Evolutionary conservation across 768 basidiomycete species (phyloP), one percentile per base, ranked within the genome.

Genomic region (Hericium alpestre): DNA sequence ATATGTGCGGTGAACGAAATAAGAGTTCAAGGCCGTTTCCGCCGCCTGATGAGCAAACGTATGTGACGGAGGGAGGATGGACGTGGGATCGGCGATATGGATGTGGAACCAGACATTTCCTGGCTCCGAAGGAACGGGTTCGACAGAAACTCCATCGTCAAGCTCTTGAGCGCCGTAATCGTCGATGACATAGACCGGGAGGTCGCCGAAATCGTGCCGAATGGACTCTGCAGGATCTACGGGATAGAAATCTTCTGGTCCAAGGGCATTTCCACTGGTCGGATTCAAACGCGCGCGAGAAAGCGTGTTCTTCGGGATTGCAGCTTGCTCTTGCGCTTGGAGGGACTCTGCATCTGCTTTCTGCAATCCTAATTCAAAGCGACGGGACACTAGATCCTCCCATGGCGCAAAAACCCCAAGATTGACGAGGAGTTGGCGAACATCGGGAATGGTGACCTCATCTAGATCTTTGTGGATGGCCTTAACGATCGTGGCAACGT

Each of bases 31-130:
- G 2, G 72, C 73, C 56, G 75, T 72, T 48, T 72, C 64, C 4
- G 76, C 72, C 0, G 94, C 94, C 4, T 74, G 69, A 25, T 74
- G 70, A 1, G 87, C 76, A 2, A 93, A 65, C 6, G 72, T 62
- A 66, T 94, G 86, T 1, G 75, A 76, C 0, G 87, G 88, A 18
- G 84, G 86, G 23, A 99, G 76, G 51, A 86, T 62, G 11, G 84
- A 74, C 1, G 91, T 92, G 0, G 94, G 94, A 67, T 99, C 96
- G 10, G 96, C 94, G 56, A 99, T 78, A 66, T 98, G 96, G 23
- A 87, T 76, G 64, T 97, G 94, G 11, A 95, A 66, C 95, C 96
- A 98, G 48, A 71, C 66, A 18, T 69, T 75, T 15, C 75, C 79
- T 2, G 81, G 80, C 51, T 87, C 82, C 3, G 71, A 71, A 4